Base-by-base conservation (phyloP, 2,329 filamentous ascomycete genomes). In the Colletotrichum horii region DNA sequence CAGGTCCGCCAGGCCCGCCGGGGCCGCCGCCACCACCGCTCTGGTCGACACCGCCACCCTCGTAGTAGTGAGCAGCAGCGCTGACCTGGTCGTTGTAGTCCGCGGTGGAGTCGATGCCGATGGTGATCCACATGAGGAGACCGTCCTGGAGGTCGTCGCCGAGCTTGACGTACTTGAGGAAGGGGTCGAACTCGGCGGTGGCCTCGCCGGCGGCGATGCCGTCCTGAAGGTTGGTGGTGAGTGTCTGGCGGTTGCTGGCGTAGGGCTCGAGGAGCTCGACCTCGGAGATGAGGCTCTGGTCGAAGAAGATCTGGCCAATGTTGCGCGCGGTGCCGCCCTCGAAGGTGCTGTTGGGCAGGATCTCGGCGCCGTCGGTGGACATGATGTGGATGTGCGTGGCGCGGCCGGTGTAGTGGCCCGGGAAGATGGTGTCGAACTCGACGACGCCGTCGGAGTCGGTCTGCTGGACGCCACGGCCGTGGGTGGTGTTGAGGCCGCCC, bases 121-220 rank as follows among this genome's bases (percentile, higher is more conserved):
- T 83, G 4, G 87, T 84, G 69, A 92, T 87, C 90, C 90, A 92
- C 4, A 85, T 88, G 66, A 91, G 85, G 32, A 92, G 78, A 22
- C 90, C 90, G 52, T 91, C 89, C 1, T 79, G 75, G 12, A 90
- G 78, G 43, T 83, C 83, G 34, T 92, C 88, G 0, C 91, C 91
- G 6, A 93, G 85, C 4, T 88, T 84, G 15, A 89, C 87, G 77
- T 92, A 93, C 79, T 92, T 87, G 76, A 92, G 84, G 78, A 93
- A 83, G 1, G 91, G 91, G 4, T 86, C 87, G 61, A 66, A 76
- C 55, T 87, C 87, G 7, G 88, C 86, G 77, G 88, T 83, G 34
- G 87, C 81, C 48, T 89, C 85, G 66, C 91, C 85, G 26, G 82
- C 80, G 8, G 75, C 71, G 55, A 70, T 71, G 60, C 22, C 28